Evolutionary conservation across 2,329 filamentous ascomycete species (phyloP).

Genomic region (Lecanicillium sp.): DNA sequence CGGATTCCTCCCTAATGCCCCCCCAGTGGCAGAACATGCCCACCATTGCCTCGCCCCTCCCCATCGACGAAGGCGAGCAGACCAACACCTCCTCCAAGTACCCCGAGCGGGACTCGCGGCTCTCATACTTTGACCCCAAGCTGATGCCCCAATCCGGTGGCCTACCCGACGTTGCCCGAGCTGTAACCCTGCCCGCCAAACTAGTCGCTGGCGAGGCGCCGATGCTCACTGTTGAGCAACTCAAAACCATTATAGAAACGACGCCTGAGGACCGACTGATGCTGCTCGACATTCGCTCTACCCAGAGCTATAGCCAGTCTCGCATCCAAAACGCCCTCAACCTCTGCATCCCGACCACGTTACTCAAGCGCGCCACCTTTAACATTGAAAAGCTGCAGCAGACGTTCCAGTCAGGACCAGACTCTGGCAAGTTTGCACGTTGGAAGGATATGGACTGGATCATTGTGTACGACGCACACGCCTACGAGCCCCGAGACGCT

Average conservation of each 20-base stretch:
- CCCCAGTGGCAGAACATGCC: constrained; percentile 33
- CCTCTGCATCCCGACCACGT: constrained; percentile 87
- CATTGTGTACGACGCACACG: constrained; percentile 78
- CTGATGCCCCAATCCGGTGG: constrained; percentile 28
- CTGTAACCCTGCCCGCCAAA: constrained; percentile 46
- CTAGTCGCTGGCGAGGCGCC: constrained; percentile 37
- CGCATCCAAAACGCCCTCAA: constrained; percentile 78
- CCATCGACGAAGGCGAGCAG: constrained; percentile 18
- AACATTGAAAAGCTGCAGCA: constrained; percentile 81
- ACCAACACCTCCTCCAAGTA: constrained; percentile 25
- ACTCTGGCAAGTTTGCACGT: constrained; percentile 63
- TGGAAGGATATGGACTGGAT: constrained; percentile 73
- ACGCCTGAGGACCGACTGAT: constrained; percentile 42
- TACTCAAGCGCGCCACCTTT: constrained; percentile 85
- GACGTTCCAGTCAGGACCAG: constrained; percentile 68
- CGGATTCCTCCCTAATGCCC: constrained; percentile 37
- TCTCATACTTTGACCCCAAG: constrained; percentile 45
- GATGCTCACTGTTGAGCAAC: constrained; percentile 45
- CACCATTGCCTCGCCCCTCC: constrained; percentile 31
- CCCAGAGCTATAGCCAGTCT: constrained; percentile 69
- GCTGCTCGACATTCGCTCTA: constrained; percentile 78
- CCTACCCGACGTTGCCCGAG: constrained; percentile 19
- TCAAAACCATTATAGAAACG: constrained; percentile 48
- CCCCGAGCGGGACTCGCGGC: constrained; percentile 46
- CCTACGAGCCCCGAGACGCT: constrained; percentile 73